phyloP scores from a whole-genome alignment of 2,329 filamentous ascomycete species.

The Rhytidhysteron rufulum region DNA sequence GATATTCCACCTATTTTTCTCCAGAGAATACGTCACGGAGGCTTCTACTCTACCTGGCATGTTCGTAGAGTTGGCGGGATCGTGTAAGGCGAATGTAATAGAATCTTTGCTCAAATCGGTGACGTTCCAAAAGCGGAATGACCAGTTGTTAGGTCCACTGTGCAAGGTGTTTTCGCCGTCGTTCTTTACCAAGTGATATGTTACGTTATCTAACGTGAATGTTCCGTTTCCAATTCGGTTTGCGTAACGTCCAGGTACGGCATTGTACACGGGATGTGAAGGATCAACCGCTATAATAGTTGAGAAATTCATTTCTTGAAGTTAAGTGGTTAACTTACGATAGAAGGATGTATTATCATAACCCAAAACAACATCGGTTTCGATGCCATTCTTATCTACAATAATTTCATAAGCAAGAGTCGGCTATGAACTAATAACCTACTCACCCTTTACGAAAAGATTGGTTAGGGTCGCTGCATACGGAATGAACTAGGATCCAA shows the following conservation, averaged over 20 bases:
- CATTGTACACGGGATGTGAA: conserved; percentile 32
- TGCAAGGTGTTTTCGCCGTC: conserved; percentile 32
- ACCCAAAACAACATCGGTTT: conserved; percentile 29
- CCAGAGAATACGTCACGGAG: conserved; percentile 27
- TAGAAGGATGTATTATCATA: conserved; percentile 34
- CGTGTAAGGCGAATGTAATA: conserved; percentile 27
- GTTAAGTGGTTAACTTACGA: conserved; percentile 15
- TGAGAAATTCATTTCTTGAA: no score
- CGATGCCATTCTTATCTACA: conserved; percentile 26
- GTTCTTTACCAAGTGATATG: conserved; percentile 24
- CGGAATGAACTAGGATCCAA: conserved; percentile 28
- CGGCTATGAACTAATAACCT: neutral
- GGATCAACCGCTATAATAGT: conserved; percentile 34
- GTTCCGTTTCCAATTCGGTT: conserved; percentile 32
- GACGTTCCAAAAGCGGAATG: conserved; percentile 26
- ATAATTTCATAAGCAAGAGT: conserved; percentile 4
- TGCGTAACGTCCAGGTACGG: conserved; percentile 29
- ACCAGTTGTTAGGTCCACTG: conserved; percentile 33
- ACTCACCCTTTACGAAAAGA: conserved; percentile 27
- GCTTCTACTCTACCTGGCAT: conserved; percentile 28
- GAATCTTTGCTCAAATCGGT: conserved; percentile 20
- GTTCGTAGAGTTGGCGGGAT: conserved; percentile 27
- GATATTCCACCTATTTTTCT: conserved; percentile 31
- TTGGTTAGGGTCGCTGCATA: conserved; percentile 32
- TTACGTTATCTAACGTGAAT: conserved; percentile 25